Evolutionary conservation across 2,329 filamentous ascomycete species (phyloP).

Genomic region (Trichoderma afroharzianum): DNA sequence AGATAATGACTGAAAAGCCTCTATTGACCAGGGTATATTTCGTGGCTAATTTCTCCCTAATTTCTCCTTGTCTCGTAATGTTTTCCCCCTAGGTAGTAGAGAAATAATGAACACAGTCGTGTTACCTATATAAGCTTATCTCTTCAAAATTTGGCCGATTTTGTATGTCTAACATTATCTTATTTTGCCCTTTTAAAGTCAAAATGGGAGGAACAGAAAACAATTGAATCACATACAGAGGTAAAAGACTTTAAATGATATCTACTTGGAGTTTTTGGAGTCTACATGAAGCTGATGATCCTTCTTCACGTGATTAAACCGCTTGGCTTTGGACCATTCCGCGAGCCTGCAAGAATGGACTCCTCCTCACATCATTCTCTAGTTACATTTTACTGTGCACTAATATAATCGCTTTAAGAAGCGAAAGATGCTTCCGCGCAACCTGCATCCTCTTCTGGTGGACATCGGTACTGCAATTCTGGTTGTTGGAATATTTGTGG

Average conservation of each 20-base stretch:
- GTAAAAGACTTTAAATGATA: not conserved
- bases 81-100: not conserved
- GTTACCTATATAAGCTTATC: not conserved
- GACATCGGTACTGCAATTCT: not conserved
- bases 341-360: not conserved
- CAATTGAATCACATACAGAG: not conserved
- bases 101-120: not conserved
- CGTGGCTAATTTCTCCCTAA: not conserved
- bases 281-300: not conserved
- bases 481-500: not conserved
- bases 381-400: not conserved
- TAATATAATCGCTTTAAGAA: not conserved
- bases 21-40: not conserved
- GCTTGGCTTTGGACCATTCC: not conserved
- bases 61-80: not conserved
- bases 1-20: too few species aligned
- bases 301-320: not conserved
- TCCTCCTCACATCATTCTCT: not conserved
- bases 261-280: not conserved
- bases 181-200: not conserved
- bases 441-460: not conserved
- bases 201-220: not conserved
- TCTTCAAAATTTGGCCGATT: not conserved
- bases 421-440: not conserved
- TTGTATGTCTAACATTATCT: too few species aligned